Evolutionary conservation across 1,139 yeast genomes (phyloP).

Genomic region (Taiozyma sp.): DNA sequence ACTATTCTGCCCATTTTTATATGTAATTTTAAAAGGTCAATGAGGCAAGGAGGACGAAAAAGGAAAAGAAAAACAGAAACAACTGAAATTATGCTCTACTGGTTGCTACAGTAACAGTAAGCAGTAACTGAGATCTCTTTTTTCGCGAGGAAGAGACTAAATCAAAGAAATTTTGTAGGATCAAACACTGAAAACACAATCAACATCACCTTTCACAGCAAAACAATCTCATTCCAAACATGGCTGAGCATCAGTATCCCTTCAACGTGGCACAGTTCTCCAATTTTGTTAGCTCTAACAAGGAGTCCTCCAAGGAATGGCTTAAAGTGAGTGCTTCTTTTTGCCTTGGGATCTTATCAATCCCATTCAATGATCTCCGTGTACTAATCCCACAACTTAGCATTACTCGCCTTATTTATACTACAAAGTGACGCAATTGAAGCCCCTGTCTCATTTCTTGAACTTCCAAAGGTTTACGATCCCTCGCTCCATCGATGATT

Average conservation of each 20-base stretch:
- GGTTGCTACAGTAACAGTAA: too few species aligned
- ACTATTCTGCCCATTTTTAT: too few species aligned
- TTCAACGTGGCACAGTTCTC: neutral
- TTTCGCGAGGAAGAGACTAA: too few species aligned
- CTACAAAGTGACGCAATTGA: constrained; percentile 8
- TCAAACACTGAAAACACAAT: too few species aligned
- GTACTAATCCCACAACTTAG: neutral
- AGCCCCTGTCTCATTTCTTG: constrained; percentile 9
- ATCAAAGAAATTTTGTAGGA: too few species aligned
- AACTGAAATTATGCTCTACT: too few species aligned
- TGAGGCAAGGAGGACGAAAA: too few species aligned
- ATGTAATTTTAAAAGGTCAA: too few species aligned
- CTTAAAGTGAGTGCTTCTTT: neutral
- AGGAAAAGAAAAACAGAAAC: too few species aligned
- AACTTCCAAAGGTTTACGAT: constrained; percentile 2
- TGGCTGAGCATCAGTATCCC: neutral
- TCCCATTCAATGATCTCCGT: neutral
- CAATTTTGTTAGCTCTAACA: neutral
- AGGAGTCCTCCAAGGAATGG: neutral
- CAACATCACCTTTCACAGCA: neutral
- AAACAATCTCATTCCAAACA: neutral
- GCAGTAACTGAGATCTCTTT: too few species aligned
- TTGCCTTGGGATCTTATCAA: neutral
- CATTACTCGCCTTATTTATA: constrained; percentile 10
- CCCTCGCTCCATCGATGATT: constrained; percentile 4